Evolutionary conservation across 345 rosid genomes (phyloP).

Genomic region (Rhodamnia argentea): DNA sequence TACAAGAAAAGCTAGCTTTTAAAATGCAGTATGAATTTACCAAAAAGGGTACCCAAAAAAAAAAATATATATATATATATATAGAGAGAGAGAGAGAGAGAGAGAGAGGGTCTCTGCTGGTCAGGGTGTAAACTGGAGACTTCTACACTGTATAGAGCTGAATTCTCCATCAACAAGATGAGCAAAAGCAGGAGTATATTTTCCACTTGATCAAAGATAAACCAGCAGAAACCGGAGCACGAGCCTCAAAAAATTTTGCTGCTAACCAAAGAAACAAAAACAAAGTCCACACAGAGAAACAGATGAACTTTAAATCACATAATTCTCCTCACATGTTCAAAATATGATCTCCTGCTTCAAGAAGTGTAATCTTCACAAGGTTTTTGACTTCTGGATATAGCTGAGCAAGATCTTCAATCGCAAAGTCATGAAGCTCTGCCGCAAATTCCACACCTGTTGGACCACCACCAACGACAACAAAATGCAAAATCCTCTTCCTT

Average conservation of each 20-base stretch:
- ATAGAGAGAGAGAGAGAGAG: no score
- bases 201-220: neutral
- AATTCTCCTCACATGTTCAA: conserved; percentile 48
- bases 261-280: neutral
- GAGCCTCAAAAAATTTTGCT: neutral
- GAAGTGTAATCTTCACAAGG: conserved; percentile 49
- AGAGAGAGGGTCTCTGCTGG: neutral
- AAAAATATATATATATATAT: neutral
- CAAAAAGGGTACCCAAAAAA: neutral
- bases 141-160: neutral
- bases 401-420: conserved; percentile 45
- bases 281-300: neutral
- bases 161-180: neutral
- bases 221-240: no score
- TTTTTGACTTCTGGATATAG: conserved; percentile 48
- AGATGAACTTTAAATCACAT: neutral
- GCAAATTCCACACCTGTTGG: conserved; percentile 90
- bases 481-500: conserved; percentile 60
- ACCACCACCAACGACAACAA: conserved; percentile 88
- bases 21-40: neutral
- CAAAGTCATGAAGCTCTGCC: conserved; percentile 74
- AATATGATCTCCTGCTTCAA: conserved; percentile 76
- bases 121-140: neutral
- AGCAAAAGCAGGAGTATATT: neutral
- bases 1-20: neutral